Base-by-base conservation (phyloP, 495 filamentous ascomycete species). In the Penicillium cosmopolitanum region DNA sequence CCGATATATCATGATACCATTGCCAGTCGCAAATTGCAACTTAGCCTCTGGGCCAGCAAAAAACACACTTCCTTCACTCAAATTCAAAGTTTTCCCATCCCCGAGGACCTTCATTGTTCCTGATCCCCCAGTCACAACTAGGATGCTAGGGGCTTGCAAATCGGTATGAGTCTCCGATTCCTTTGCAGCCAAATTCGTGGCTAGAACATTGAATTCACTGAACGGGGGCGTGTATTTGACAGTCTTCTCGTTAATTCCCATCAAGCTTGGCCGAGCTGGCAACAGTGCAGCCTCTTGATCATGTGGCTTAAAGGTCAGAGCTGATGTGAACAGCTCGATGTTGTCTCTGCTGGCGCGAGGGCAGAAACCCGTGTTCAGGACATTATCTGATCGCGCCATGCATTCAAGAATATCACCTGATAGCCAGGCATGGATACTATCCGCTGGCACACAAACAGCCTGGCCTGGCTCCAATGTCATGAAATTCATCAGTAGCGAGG, bases 361-460 rank as follows among this genome's bases (percentile, higher is more conserved):
- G 60, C 87, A 90, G 77, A 92, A 90, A 0, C 89, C 88, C 7
- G 80, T 81, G 60, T 89, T 89, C 3, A 92, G 74, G 38, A 92
- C 89, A 56, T 92, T 91, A 71, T 92, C 87, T 47, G 82, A 87
- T 34, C 89, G 84, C 9, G 89, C 89, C 89, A 93, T 92, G 75
- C 89, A 91, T 68, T 92, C 88, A 56, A 93, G 83, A 56, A 92
- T 90, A 69, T 91, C 86, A 0, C 91, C 90, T n/a, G 81, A 81
- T 5, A 92, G 71, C 67, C 90, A 92, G 4, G 89, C 89, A 66
- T 92, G 88, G 47, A 91, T 89, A 15, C 86, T 87, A 65, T 92
- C 87, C 15, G 87, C 88, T 3, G 89, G 89, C 25, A 93, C 87
- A 65, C 82, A 89, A 35, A 93, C 79, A 4, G 85, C 81, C 31